Base-by-base conservation (phyloP, 495 filamentous ascomycete genomes). In the Tirmania nivea region DNA sequence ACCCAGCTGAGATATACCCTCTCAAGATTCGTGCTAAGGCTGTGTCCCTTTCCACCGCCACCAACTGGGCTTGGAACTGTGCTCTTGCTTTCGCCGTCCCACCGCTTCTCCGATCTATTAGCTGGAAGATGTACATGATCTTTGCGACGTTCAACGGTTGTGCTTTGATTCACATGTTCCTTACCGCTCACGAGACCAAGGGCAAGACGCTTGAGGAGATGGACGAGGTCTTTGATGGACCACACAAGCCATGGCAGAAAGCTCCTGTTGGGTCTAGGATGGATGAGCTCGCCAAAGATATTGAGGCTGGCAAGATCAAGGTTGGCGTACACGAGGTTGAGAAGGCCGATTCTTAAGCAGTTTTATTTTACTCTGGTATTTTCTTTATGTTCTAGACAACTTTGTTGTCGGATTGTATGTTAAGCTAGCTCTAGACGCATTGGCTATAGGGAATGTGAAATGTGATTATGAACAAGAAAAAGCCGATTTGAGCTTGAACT, bases 1-100 rank as follows among this genome's bases (percentile, higher is more conserved):
- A 81, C 62, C 77, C 78, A 0, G 73, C 75, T 10, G 79, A 83
- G 58, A 78, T 83, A 54, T 82, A 76, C 60, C 79, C 80, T 0
- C 65, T 73, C 54, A 78, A 77, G 61, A 72, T 81, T 51, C 75
- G 79, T 53, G 78, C 78, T 34, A 80, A 79, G 55, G 80, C 77
- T 42, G 78, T 81, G 14, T 75, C 76, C 0, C 64, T 83, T 31
- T 68, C 79, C 0, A 82, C 79, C 0, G 77, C 78, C 0, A 72
- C 73, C 3, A 81, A 83, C 60, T 83, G 79, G 79, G 69, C 68
- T 49, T 72, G 63, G 56, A 66, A 66, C 36, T 66, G 60, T 50
- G 60, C 53, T 31, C 58, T 66, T 34, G 63, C 63, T 11, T 66
- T 66, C 49, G 65, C 57, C 3, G 75, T 77, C 3, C 75, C 72